Evolutionary conservation across 371 early-diverging fungal species (phyloP).

Genomic region (Mortierella sp.): DNA sequence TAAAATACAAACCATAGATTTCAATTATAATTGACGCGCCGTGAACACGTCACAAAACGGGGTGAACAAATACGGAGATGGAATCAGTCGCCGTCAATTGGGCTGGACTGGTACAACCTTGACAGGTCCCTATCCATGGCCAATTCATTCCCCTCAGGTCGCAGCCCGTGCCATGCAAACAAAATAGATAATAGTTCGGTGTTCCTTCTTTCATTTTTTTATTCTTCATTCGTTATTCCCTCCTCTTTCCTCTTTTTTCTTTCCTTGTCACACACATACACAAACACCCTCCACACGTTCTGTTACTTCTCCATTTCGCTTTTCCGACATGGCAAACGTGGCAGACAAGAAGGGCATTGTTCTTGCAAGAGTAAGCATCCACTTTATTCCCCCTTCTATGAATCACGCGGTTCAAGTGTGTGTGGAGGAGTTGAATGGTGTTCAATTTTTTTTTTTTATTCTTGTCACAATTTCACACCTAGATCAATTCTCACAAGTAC

Average conservation of each 20-base stretch:
- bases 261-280: background rate
- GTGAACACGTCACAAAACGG: background rate
- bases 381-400: background rate
- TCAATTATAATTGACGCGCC: background rate
- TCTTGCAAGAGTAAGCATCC: slow-evolving; percentile 38
- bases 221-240: background rate
- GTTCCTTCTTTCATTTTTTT: background rate
- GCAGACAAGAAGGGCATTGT: slow-evolving; percentile 50
- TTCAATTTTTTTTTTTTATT: background rate
- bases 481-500: background rate
- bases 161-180: background rate
- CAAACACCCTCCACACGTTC: background rate
- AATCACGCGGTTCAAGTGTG: background rate
- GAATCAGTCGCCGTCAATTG: background rate
- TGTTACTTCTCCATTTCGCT: slow-evolving; percentile 10
- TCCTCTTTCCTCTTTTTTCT: slow-evolving; percentile 1
- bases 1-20: background rate
- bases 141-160: too few relatives aligned
- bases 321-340: slow-evolving; percentile 24
- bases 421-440: background rate
- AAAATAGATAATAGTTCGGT: background rate
- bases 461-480: background rate
- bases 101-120: background rate
- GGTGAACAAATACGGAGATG: too few relatives aligned
- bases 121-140: too few relatives aligned